Percentiles rank a stretch among this genome's conserved stretches.
Evolutionary conservation across 768 basidiomycete species (phyloP).

Genomic region (Calocybe indica): DNA sequence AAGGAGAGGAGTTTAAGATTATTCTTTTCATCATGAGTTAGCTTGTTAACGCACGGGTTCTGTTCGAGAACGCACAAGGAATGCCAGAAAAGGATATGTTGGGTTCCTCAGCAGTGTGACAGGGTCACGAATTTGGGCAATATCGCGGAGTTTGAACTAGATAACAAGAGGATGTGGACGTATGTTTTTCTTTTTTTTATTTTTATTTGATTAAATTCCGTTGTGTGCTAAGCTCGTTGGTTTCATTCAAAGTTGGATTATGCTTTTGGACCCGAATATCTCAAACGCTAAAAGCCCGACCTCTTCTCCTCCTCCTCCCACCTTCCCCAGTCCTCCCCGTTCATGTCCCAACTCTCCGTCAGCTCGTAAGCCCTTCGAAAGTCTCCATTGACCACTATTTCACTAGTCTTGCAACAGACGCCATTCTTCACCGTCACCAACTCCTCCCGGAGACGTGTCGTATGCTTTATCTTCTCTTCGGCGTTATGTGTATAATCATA

Average conservation of each 20-base stretch:
- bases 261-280: slow-evolving; percentile 5
- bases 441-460: not conserved
- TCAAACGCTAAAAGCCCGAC: slow-evolving; percentile 1
- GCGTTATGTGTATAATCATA: not conserved
- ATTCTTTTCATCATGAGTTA: too few relatives aligned
- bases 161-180: not conserved
- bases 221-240: too few relatives aligned
- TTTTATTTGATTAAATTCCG: too few relatives aligned
- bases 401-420: not conserved
- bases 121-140: not conserved
- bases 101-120: not conserved
- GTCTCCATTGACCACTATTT: not conserved
- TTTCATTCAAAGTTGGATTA: too few relatives aligned
- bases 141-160: not conserved
- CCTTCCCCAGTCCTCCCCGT: not conserved
- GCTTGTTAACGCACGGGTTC: too few relatives aligned
- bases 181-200: not conserved
- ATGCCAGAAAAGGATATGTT: too few relatives aligned
- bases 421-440: not conserved
- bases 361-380: not conserved
- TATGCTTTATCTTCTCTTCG: not conserved
- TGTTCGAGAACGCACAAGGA: too few relatives aligned
- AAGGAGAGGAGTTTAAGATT: too few relatives aligned
- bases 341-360: not conserved
- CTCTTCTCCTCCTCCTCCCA: not conserved